phyloP scores from a whole-genome alignment of 2,329 filamentous ascomycete genomes.

The Phyllachora maydis region DNA sequence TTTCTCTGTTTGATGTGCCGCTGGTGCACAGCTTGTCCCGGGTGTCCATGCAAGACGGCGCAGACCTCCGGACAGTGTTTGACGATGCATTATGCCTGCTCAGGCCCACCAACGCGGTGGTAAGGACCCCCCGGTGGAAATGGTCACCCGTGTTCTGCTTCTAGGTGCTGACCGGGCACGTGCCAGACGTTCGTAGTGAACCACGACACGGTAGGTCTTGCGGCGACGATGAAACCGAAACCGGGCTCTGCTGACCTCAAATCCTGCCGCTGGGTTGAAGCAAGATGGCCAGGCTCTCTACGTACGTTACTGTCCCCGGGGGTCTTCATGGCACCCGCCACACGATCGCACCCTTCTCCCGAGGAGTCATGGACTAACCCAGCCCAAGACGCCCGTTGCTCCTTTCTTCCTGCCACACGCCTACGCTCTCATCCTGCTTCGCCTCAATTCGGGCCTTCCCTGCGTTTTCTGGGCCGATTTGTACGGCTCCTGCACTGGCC shows the following conservation, averaged over 20 bases:
- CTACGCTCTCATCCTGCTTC: constrained; percentile 46
- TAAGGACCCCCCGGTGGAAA: constrained; percentile 13
- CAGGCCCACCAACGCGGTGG: constrained; percentile 33
- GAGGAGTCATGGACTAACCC: neutral
- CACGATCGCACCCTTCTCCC: too few relatives aligned
- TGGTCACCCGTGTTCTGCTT: too few relatives aligned
- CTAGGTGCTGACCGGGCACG: too few relatives aligned
- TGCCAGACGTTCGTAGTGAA: constrained; percentile 40
- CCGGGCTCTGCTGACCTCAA: neutral
- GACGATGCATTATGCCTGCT: constrained; percentile 29
- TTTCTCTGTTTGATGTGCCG: constrained; percentile 42
- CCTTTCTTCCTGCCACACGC: constrained; percentile 45
- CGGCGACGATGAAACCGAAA: too few relatives aligned
- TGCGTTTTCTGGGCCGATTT: constrained; percentile 54
- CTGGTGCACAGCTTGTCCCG: constrained; percentile 44
- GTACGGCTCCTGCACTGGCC: constrained; percentile 34
- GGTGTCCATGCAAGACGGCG: constrained; percentile 27
- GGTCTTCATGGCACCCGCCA: too few relatives aligned
- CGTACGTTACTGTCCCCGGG: constrained; percentile 9
- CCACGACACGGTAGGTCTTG: constrained; percentile 33
- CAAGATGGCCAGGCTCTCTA: constrained; percentile 41
- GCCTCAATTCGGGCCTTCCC: constrained; percentile 33
- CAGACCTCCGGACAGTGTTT: constrained; percentile 40
- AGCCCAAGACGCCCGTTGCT: constrained; percentile 28
- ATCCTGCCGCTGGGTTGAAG: constrained; percentile 10